Conservation (phyloP, 164 flowering plant species). For the Magnolia kwangsiensis region DNA sequence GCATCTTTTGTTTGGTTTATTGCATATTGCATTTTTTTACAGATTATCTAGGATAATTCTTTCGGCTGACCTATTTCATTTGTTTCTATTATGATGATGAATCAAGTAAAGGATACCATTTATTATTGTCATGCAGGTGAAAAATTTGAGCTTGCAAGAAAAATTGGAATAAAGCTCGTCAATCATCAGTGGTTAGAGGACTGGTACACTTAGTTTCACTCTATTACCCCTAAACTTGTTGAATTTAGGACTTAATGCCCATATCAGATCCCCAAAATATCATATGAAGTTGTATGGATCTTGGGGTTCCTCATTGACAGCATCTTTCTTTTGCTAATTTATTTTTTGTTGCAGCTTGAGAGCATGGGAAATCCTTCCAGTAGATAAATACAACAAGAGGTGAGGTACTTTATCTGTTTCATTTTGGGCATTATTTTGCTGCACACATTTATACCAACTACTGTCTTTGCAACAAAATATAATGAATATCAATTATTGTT, state of each 20-base stretch:
- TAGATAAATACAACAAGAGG: conserved; percentile 72
- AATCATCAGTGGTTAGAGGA: conserved; percentile 96
- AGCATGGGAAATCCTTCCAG: conserved; percentile 83
- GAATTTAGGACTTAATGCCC: neutral
- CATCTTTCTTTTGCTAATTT: neutral
- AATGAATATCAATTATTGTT: neutral
- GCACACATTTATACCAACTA: neutral
- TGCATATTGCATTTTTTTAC: neutral
- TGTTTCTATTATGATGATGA: neutral
- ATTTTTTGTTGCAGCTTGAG: conserved; percentile 57
- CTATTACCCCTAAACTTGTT: neutral
- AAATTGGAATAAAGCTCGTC: conserved; percentile 64
- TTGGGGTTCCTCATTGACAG: neutral
- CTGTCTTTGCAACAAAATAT: neutral
- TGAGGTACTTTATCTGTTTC: conserved; percentile 16
- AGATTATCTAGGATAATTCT: neutral
- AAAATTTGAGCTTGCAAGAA: conserved; percentile 90
- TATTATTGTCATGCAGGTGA: conserved; percentile 53
- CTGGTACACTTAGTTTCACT: conserved; percentile 44
- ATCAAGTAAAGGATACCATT: neutral
- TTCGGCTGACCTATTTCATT: neutral
- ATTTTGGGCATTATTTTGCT: neutral
- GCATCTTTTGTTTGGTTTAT: neutral
- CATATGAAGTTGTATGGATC: neutral
- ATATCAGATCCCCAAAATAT: neutral